phyloP scores from a whole-genome alignment of 2,329 filamentous ascomycete genomes.

The Colletotrichum chlorophyti region DNA sequence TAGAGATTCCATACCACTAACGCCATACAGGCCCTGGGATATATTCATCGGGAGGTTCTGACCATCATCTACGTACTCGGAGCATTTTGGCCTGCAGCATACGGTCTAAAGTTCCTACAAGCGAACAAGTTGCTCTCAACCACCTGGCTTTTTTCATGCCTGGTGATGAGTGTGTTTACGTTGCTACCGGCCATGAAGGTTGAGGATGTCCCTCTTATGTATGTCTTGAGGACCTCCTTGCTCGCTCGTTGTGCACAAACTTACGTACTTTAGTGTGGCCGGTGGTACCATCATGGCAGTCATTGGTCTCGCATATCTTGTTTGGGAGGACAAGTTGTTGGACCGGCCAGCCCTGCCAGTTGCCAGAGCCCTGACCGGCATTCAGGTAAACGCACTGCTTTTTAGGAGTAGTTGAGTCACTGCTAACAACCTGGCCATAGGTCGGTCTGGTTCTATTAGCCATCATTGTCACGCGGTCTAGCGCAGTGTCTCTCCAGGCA shows the following conservation, averaged over 20 bases:
- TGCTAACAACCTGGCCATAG: constrained; percentile 41
- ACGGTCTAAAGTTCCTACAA: constrained; percentile 76
- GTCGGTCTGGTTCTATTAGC: constrained; percentile 81
- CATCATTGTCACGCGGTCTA: constrained; percentile 87
- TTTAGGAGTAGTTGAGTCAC: not conserved
- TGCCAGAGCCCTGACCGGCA: constrained; percentile 67
- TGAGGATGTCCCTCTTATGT: constrained; percentile 80
- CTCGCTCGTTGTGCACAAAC: constrained; percentile 9
- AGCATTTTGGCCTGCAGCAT: constrained; percentile 77
- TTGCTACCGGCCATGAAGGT: constrained; percentile 85
- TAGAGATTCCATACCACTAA: constrained; percentile 27
- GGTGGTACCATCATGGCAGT: constrained; percentile 81
- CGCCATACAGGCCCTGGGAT: constrained; percentile 77
- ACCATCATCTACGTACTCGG: constrained; percentile 80
- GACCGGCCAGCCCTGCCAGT: constrained; percentile 37
- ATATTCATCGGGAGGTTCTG: constrained; percentile 88
- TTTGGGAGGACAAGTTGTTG: constrained; percentile 70
- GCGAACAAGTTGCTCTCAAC: constrained; percentile 68
- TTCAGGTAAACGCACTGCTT: constrained; percentile 58
- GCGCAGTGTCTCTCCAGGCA: constrained; percentile 82
- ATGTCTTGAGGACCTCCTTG: constrained; percentile 39
- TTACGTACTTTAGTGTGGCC: constrained; percentile 59
- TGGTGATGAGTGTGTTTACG: constrained; percentile 89
- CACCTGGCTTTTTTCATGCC: constrained; percentile 79
- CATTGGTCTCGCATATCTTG: constrained; percentile 78